These are phyloP conservation scores for Sporothrix curviconia DNA, from an alignment of 2,329 filamentous ascomycete species.

Conservation along the genomic window DNA sequence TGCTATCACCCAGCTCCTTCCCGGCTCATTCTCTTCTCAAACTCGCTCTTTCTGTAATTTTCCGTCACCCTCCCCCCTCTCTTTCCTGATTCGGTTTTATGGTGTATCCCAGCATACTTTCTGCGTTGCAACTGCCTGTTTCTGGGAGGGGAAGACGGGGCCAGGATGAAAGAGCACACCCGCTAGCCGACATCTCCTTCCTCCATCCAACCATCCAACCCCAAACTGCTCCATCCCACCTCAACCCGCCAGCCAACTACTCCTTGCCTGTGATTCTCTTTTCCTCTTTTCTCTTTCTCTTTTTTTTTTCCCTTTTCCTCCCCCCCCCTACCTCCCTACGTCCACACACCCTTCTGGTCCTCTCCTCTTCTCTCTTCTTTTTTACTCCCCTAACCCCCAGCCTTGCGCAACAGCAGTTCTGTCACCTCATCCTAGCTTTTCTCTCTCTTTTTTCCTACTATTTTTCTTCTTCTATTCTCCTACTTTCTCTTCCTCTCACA, in stretches of 20 bases:
- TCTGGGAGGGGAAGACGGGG: background rate
- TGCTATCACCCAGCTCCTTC: slow-evolving; percentile 1
- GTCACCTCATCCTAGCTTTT: background rate
- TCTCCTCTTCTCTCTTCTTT: background rate
- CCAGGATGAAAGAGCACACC: slow-evolving; percentile 12
- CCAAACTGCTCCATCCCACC: slow-evolving; percentile 1
- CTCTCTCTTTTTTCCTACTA: background rate
- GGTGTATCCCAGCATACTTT: background rate
- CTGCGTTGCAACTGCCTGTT: background rate
- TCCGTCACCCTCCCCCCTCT: background rate
- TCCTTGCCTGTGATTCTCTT: background rate
- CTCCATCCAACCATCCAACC: slow-evolving; percentile 11
- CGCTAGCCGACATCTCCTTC: slow-evolving; percentile 12
- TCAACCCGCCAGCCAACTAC: background rate
- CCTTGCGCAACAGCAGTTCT: background rate
- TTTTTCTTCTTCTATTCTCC: background rate
- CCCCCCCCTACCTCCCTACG: too few species aligned
- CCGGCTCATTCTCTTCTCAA: slow-evolving; percentile 9
- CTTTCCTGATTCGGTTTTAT: background rate
- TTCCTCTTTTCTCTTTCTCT: background rate
- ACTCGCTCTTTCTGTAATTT: slow-evolving; percentile 2
- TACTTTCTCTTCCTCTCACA: background rate
- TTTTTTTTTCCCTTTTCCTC: background rate
- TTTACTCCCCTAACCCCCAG: background rate
- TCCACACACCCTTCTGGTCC: background rate